Conservation (phyloP, 2,329 filamentous ascomycete genomes). For the Gnomoniopsis smithogilvyi region DNA sequence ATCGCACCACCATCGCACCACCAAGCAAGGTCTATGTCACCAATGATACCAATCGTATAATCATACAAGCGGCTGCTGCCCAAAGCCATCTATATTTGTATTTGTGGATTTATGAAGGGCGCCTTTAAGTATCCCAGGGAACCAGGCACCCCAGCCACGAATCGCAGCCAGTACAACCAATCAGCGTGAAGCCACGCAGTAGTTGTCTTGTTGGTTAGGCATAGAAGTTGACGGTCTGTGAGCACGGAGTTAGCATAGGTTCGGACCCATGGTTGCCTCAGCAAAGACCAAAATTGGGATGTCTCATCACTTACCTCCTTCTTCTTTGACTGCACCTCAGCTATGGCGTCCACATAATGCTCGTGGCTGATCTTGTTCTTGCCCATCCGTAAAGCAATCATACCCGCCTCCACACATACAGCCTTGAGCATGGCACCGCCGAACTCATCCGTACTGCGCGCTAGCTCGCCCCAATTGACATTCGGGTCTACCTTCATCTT, state of each 20-base stretch:
- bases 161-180: neutral
- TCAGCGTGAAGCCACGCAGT: neutral
- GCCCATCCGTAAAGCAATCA: constrained; percentile 93
- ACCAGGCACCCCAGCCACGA: constrained; percentile 10
- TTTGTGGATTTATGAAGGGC: neutral
- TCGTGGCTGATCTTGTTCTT: constrained; percentile 97
- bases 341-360: constrained; percentile 97
- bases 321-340: constrained; percentile 94
- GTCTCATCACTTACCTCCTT: constrained; percentile 63
- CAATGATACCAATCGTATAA: neutral
- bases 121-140: constrained; percentile 1
- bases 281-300: neutral
- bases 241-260: neutral
- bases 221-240: constrained; percentile 56
- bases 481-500: constrained; percentile 96
- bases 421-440: constrained; percentile 97
- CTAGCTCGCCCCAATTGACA: constrained; percentile 95
- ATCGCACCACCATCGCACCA: too few species aligned
- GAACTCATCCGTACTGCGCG: constrained; percentile 96
- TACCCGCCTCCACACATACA: constrained; percentile 96
- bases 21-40: neutral
- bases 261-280: neutral
- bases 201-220: constrained; percentile 32
- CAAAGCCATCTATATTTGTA: neutral
- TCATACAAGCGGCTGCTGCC: neutral